phyloP scores from a whole-genome alignment of 257 asterid genomes.

The Catharanthus roseus region DNA sequence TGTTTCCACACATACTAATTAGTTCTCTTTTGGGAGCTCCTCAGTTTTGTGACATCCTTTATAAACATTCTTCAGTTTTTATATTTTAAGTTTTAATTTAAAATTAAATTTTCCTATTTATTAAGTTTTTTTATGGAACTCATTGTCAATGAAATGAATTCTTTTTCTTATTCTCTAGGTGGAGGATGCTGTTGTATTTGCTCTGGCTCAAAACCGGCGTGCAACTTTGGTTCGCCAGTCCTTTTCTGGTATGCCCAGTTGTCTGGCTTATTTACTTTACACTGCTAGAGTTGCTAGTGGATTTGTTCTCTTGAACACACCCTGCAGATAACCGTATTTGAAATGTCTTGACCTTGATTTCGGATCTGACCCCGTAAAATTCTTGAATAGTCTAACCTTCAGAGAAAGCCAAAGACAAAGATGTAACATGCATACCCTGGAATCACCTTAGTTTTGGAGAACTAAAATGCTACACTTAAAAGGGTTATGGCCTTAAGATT shows the following conservation, averaged over 20 bases:
- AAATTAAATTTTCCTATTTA: too few relatives aligned
- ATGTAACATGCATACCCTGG: not conserved
- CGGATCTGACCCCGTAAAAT: not conserved
- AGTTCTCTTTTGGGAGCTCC: not conserved
- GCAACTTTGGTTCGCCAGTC: constrained; percentile 76
- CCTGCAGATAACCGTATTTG: not conserved
- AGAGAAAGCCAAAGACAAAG: not conserved
- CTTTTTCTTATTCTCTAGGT: constrained; percentile 48
- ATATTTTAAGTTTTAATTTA: not conserved
- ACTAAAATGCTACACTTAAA: not conserved
- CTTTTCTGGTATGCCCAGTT: constrained; percentile 48
- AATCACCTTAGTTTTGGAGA: not conserved
- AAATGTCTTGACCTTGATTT: not conserved
- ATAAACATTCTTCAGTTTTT: not conserved
- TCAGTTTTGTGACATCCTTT: not conserved
- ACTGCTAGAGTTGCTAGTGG: not conserved
- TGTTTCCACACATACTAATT: constrained; percentile 1
- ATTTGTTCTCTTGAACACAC: not conserved
- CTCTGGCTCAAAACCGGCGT: constrained; percentile 71
- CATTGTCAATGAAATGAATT: not conserved
- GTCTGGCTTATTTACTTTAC: not conserved
- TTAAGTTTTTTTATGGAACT: not conserved
- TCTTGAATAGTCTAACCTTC: not conserved
- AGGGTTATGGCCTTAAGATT: not conserved
- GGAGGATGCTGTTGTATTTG: constrained; percentile 89